Conservation (phyloP, 768 basidiomycete species). For the Pisolithus albus region DNA sequence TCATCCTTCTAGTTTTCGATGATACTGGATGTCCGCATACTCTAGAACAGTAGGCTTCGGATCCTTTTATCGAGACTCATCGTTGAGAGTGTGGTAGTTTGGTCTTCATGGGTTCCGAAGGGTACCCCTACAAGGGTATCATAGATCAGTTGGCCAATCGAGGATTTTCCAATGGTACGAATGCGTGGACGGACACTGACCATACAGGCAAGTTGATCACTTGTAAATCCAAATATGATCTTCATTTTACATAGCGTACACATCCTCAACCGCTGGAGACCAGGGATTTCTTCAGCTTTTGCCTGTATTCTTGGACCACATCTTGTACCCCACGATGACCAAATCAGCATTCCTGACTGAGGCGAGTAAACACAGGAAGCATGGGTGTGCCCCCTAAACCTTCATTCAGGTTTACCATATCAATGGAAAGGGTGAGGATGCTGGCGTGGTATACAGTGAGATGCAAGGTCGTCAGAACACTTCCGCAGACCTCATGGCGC, state of each 20-base stretch:
- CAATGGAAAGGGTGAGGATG: constrained; percentile 82
- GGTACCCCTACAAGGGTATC: constrained; percentile 94
- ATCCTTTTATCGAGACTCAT: background rate
- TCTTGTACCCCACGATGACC: constrained; percentile 92
- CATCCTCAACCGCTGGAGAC: constrained; percentile 90
- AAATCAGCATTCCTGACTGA: constrained; percentile 73
- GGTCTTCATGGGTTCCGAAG: constrained; percentile 92
- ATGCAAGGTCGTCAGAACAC: constrained; percentile 98
- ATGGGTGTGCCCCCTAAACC: constrained; percentile 3
- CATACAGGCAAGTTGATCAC: constrained; percentile 47
- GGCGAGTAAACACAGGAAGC: constrained; percentile 26
- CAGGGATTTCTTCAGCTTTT: constrained; percentile 84
- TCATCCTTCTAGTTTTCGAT: constrained; percentile 63
- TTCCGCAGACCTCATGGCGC: constrained; percentile 82
- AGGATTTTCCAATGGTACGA: constrained; percentile 85
- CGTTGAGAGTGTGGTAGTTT: constrained; percentile 40
- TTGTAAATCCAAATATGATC: background rate
- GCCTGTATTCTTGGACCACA: constrained; percentile 92
- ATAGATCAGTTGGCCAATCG: constrained; percentile 93
- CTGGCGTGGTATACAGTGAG: constrained; percentile 94
- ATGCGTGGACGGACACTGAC: constrained; percentile 96
- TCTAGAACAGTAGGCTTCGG: constrained; percentile 67
- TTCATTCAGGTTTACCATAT: constrained; percentile 86
- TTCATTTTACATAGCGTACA: constrained; percentile 53
- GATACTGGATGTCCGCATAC: constrained; percentile 96